These are phyloP conservation scores for Tolypocladium tundrense DNA, from an alignment of 2,329 filamentous ascomycete genomes.

Conservation along the genomic window DNA sequence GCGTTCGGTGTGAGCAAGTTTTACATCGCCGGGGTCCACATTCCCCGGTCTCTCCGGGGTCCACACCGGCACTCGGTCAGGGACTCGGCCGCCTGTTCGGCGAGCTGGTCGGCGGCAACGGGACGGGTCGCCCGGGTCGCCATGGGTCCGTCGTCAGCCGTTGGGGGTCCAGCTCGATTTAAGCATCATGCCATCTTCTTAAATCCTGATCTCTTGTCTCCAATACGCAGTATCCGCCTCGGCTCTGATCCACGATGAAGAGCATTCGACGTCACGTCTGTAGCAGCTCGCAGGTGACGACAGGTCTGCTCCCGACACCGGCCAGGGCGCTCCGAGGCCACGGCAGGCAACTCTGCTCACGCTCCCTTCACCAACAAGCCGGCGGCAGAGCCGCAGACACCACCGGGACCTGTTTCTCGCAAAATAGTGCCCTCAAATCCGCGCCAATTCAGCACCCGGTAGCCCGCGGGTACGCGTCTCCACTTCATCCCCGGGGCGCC, in stretches of 20 bases:
- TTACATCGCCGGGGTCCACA: not conserved
- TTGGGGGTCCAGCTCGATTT: not conserved
- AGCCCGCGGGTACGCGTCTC: not conserved
- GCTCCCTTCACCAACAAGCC: not conserved
- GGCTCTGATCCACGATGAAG: not conserved
- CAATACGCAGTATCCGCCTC: too few species aligned
- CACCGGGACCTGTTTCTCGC: not conserved
- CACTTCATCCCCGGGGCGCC: not conserved
- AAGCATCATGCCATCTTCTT: not conserved
- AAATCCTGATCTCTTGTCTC: not conserved
- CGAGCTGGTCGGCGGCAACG: not conserved
- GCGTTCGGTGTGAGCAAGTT: not conserved
- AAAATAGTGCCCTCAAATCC: too few species aligned
- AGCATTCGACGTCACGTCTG: not conserved
- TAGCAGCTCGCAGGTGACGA: not conserved
- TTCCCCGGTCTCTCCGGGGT: not conserved
- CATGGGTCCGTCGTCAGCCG: not conserved
- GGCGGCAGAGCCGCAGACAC: not conserved
- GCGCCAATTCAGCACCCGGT: not conserved
- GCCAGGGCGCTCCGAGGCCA: not conserved
- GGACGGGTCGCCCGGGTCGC: not conserved
- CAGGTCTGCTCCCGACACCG: not conserved
- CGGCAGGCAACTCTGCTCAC: not conserved
- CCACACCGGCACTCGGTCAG: not conserved
- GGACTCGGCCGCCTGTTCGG: not conserved